Evolutionary conservation across 1,284 basidiomycete genomes (phyloP).

Genomic region (Chalciporus sp.): DNA sequence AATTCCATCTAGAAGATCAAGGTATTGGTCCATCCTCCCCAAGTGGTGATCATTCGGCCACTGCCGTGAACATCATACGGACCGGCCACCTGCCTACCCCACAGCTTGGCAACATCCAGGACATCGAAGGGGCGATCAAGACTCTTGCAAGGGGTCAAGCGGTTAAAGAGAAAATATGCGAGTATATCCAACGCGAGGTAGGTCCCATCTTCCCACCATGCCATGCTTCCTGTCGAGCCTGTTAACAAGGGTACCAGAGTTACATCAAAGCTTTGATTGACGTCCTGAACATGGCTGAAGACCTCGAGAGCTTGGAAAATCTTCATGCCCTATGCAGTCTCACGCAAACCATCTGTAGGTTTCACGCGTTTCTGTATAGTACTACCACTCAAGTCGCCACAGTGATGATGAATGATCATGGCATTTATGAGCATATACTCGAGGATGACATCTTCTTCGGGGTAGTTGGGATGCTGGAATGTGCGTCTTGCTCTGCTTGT

Average conservation of each 20-base stretch:
- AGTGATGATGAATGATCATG: slow-evolving; percentile 97
- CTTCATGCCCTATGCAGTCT: slow-evolving; percentile 90
- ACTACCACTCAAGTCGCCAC: slow-evolving; percentile 19
- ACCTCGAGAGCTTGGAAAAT: slow-evolving; percentile 86
- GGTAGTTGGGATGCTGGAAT: slow-evolving; percentile 96
- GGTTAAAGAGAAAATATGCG: slow-evolving; percentile 79
- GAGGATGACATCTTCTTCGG: slow-evolving; percentile 93
- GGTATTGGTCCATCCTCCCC: slow-evolving; percentile 59
- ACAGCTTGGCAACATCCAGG: slow-evolving; percentile 68
- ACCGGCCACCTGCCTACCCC: slow-evolving; percentile 73
- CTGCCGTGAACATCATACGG: slow-evolving; percentile 64
- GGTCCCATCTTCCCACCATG: slow-evolving; percentile 27
- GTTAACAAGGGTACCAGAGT: slow-evolving; percentile 51
- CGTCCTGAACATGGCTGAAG: slow-evolving; percentile 88
- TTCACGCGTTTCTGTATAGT: slow-evolving; percentile 4
- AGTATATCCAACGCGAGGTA: slow-evolving; percentile 79
- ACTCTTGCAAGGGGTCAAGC: slow-evolving; percentile 61
- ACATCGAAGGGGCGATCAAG: slow-evolving; percentile 79
- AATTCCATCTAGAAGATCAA: slow-evolving; percentile 45
- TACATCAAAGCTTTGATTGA: slow-evolving; percentile 88
- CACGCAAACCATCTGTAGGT: slow-evolving; percentile 94
- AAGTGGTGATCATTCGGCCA: slow-evolving; percentile 57
- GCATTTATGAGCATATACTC: slow-evolving; percentile 93
- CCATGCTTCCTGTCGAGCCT: neutral
- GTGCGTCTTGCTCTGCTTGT: slow-evolving; percentile 50